Base-by-base conservation (phyloP, 768 basidiomycete genomes). In the Lactifluus rugatus region DNA sequence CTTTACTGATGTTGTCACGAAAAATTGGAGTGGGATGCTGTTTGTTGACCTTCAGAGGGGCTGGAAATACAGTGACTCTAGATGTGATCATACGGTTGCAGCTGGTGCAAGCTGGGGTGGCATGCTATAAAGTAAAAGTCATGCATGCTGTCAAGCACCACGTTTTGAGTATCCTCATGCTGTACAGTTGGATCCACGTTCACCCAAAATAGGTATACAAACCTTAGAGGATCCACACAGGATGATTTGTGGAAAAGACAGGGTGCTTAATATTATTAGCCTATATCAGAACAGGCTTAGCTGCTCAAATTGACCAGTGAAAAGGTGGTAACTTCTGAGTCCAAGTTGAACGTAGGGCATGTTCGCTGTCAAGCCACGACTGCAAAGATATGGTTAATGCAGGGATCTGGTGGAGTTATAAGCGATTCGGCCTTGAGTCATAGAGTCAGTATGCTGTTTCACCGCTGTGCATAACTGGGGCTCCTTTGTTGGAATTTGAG, bases 231-330 rank as follows among this genome's bases (percentile, higher is more conserved):
- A 73, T 47, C 77, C 90, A n/a, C 93, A 97, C 69, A 79, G 80
- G 53, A n/a, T n/a, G n/a, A 73, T 99, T 50, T 98, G 95, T 72
- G 81, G 83, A 64, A 73, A 88, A 70, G 94, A 90, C 48, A 86
- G 90, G 64, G 72, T n/a, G n/a, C n/a, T n/a, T n/a, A n/a, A n/a
- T n/a, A n/a, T n/a, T n/a, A n/a, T n/a, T n/a, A 72, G 53, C 74
- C 98, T 62, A 86, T 87, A 3, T 70, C 81, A 54, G 94, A 98
- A 72, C 90, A 97, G 74, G 85, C 93, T 26, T 90, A 97, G 71
- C 74, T 98, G n/a, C n/a, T n/a, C n/a, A n/a, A n/a, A n/a, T n/a
- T n/a, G n/a, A n/a, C n/a, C n/a, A n/a, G 47, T 11, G 81, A 93
- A 67, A 85, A 82, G 73, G 87, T 94, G 88, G 93, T 93, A 2